Evolutionary conservation across 2,329 filamentous ascomycete species (phyloP).

Genomic region (Aspergillus sclerotialis): DNA sequence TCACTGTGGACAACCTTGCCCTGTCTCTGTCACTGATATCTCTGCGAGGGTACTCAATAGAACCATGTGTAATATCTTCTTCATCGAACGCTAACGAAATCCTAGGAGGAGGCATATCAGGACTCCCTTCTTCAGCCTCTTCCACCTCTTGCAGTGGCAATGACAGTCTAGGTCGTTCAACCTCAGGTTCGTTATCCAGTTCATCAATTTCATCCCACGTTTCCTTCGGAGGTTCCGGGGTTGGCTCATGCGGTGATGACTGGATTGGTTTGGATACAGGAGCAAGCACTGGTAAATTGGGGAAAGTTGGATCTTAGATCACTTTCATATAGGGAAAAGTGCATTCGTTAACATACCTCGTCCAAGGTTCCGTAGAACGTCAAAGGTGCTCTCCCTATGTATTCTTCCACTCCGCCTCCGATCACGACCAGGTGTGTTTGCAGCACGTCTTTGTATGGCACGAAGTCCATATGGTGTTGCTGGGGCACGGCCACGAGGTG

Average conservation of each 20-base stretch:
- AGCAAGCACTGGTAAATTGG: slow-evolving; percentile 43
- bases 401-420: slow-evolving; percentile 43
- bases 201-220: slow-evolving; percentile 37
- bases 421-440: slow-evolving; percentile 44
- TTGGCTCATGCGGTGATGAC: slow-evolving; percentile 39
- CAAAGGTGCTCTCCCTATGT: slow-evolving; percentile 50
- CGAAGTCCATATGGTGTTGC: slow-evolving; percentile 51
- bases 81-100: slow-evolving; percentile 40
- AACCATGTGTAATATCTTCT: slow-evolving; percentile 34
- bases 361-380: slow-evolving; percentile 47
- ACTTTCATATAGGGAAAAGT: background rate
- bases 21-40: slow-evolving; percentile 32
- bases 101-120: slow-evolving; percentile 30
- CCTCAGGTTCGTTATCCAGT: slow-evolving; percentile 41
- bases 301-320: slow-evolving; percentile 1
- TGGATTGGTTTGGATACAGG: slow-evolving; percentile 39
- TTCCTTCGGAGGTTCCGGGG: slow-evolving; percentile 4
- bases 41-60: slow-evolving; percentile 38
- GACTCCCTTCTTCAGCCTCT: slow-evolving; percentile 35
- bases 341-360: slow-evolving; percentile 34
- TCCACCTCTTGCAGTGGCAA: slow-evolving; percentile 42
- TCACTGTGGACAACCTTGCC: slow-evolving; percentile 35
- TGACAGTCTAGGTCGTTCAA: slow-evolving; percentile 35
- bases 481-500: slow-evolving; percentile 35
- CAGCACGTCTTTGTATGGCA: slow-evolving; percentile 48